Conservation (phyloP, 2,329 filamentous ascomycete genomes). For the Monosporascus sp. region DNA sequence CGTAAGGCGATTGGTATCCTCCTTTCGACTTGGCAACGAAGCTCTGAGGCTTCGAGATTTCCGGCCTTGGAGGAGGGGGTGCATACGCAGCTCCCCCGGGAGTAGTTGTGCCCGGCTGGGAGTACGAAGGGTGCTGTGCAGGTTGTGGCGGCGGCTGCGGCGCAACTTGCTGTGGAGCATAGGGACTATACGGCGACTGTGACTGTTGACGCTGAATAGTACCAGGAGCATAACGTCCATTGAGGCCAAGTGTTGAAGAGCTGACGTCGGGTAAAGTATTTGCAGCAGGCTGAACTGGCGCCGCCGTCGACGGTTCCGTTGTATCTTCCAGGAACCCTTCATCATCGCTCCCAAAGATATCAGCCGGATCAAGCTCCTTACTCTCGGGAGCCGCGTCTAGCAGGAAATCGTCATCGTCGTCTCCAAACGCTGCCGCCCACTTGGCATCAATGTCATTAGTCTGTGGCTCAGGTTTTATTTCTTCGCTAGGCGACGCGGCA, state of each 20-base stretch:
- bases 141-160: slow-evolving; percentile 21
- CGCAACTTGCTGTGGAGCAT: slow-evolving; percentile 41
- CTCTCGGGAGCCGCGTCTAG: slow-evolving; percentile 44
- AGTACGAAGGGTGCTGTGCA: slow-evolving; percentile 21
- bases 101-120: slow-evolving; percentile 21
- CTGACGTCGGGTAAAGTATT: slow-evolving; percentile 10
- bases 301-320: slow-evolving; percentile 34
- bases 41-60: slow-evolving; percentile 63
- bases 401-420: slow-evolving; percentile 61
- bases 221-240: slow-evolving; percentile 30
- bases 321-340: slow-evolving; percentile 79
- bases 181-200: slow-evolving; percentile 33
- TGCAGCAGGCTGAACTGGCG: slow-evolving; percentile 9
- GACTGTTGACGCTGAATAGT: slow-evolving; percentile 19
- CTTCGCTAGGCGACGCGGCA: slow-evolving; percentile 13
- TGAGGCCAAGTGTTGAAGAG: slow-evolving; percentile 19
- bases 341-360: slow-evolving; percentile 76
- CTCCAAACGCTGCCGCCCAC: slow-evolving; percentile 78
- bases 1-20: slow-evolving; percentile 91
- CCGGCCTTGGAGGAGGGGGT: slow-evolving; percentile 34
- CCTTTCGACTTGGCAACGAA: slow-evolving; percentile 88
- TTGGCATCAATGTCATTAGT: slow-evolving; percentile 64
- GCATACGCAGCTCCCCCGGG: slow-evolving; percentile 31
- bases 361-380: slow-evolving; percentile 54
- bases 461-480: slow-evolving; percentile 16